Percentiles rank a stretch among this genome's conserved stretches.
Conservation (phyloP, 805 yeast species). For the Candida suzukii region DNA sequence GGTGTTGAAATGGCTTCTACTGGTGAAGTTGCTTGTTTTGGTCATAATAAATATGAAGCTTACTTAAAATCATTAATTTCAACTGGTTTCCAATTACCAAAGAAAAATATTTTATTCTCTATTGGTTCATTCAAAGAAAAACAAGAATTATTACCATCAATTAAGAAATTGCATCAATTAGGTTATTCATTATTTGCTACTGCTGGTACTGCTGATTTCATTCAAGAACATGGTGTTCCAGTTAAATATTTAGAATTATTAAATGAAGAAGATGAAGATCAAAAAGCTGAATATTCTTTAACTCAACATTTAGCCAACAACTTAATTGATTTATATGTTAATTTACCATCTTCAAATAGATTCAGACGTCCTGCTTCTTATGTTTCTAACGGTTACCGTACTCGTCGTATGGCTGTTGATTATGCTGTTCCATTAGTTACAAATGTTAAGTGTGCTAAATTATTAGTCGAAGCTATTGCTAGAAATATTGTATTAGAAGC, state of each 20-base stretch:
- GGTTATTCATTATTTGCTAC: slow-evolving; percentile 95
- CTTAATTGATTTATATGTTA: slow-evolving; percentile 91
- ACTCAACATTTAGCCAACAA: slow-evolving; percentile 95
- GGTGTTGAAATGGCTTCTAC: slow-evolving; percentile 99
- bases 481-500: slow-evolving; percentile 64
- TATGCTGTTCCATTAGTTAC: slow-evolving; percentile 96
- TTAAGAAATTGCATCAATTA: slow-evolving; percentile 68
- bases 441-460: slow-evolving; percentile 94
- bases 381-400: slow-evolving; percentile 93
- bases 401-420: slow-evolving; percentile 99
- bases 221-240: slow-evolving; percentile 89
- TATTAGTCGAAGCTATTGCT: slow-evolving; percentile 89
- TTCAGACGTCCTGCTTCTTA: slow-evolving; percentile 98
- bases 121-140: slow-evolving; percentile 97
- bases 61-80: slow-evolving; percentile 91
- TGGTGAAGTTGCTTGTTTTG: slow-evolving; percentile 97
- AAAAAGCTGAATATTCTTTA: slow-evolving; percentile 89
- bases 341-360: slow-evolving; percentile 93
- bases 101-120: slow-evolving; percentile 87
- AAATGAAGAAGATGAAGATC: slow-evolving; percentile 59
- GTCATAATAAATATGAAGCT: slow-evolving; percentile 94
- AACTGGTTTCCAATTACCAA: slow-evolving; percentile 91
- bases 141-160: slow-evolving; percentile 84
- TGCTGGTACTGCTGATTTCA: slow-evolving; percentile 98
- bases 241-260: slow-evolving; percentile 92